These are phyloP conservation scores for Dalbergia oliveri DNA, from an alignment of 306 rosid species.

Conservation along the genomic window DNA sequence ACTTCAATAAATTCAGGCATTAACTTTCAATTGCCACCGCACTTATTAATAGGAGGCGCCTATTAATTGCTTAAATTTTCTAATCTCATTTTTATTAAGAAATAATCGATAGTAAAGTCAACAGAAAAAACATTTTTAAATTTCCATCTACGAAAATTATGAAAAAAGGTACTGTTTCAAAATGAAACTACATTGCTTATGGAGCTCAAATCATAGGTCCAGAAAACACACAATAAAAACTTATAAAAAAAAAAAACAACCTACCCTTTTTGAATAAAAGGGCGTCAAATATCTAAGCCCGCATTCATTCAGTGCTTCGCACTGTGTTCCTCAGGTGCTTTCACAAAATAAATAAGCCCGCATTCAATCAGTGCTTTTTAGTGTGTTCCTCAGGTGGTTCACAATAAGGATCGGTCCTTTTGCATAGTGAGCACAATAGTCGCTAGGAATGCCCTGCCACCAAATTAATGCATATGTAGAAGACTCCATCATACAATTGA, in stretches of 20 bases:
- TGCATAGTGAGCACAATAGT: conserved; percentile 77
- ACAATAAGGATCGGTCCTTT: conserved; percentile 65
- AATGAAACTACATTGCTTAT: not conserved
- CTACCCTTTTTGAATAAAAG: not conserved
- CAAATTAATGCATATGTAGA: not conserved
- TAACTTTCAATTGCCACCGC: no score
- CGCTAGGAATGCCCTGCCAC: conserved; percentile 71
- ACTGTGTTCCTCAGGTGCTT: no score
- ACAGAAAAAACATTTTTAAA: no score
- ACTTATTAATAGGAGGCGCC: no score
- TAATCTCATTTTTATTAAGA: no score
- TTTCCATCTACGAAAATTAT: not conserved
- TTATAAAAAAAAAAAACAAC: not conserved
- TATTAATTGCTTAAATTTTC: no score
- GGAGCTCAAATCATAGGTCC: not conserved
- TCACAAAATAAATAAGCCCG: not conserved
- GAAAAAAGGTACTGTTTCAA: not conserved
- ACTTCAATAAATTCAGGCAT: no score
- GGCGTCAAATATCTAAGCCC: no score
- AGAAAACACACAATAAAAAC: not conserved
- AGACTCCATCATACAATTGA: not conserved
- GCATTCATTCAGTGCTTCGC: no score
- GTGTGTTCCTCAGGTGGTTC: conserved; percentile 59
- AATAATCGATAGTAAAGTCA: no score
- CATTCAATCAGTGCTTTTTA: conserved; percentile 27